A percentile compares a stretch with the other conserved stretches of the same genome.
phyloP scores from a whole-genome alignment of 257 asterid species.

The Hygrophila difformis region DNA sequence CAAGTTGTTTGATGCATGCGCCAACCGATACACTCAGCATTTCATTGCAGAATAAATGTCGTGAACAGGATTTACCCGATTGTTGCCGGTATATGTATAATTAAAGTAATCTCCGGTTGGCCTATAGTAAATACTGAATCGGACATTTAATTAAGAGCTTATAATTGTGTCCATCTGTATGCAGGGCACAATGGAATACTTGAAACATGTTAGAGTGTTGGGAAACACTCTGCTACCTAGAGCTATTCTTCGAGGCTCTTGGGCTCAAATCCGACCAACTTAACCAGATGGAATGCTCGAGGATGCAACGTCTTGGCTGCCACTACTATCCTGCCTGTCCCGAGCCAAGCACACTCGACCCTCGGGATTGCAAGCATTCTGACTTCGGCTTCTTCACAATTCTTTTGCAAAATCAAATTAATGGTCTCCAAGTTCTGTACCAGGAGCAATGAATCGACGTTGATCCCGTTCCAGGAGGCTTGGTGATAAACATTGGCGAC shows the following conservation, averaged over 20 bases:
- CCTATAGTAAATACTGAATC: no score
- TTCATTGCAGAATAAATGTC: no score
- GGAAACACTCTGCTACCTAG: neutral
- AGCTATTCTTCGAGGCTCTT: neutral
- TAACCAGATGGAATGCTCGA: neutral
- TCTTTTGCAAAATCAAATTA: neutral
- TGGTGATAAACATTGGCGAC: conserved; percentile 31
- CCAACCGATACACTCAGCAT: no score
- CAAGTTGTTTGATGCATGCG: no score
- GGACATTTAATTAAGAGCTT: no score
- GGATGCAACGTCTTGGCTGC: neutral
- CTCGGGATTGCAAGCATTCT: neutral
- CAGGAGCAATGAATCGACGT: no score
- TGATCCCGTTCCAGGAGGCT: conserved; percentile 15
- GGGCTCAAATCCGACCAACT: neutral
- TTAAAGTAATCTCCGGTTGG: no score
- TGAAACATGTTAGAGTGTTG: neutral
- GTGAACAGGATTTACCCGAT: no score
- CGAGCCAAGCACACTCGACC: neutral
- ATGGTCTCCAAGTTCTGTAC: neutral
- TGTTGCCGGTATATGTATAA: no score
- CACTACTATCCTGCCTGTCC: neutral
- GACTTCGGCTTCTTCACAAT: neutral
- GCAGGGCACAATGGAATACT: neutral
- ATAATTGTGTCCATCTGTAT: no score